Evolutionary conservation across 768 basidiomycete species (phyloP), one percentile per base, ranked within the genome.

Genomic region (Boletus sp.): DNA sequence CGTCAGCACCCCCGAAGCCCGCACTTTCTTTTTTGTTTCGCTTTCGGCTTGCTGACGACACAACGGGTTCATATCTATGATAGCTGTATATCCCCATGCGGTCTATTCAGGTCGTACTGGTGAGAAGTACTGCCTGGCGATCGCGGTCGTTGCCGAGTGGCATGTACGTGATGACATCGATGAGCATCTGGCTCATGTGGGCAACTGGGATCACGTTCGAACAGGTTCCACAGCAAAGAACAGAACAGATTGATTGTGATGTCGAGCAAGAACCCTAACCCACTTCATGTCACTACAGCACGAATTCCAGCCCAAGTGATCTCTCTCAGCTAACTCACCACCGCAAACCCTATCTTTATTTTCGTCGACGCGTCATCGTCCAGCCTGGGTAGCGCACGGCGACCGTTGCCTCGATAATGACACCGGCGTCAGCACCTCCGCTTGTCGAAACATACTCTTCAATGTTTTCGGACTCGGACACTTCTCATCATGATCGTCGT

Each of bases 101-200:
- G 64, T 60, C 41, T 7, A 18, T 37, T 41, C 49, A 52, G 57
- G 42, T 35, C 35, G 45, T 47, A 8, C 28, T 55, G 33, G 44
- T 41, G 40, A 54, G 44, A 56, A 58, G 57, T 18, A 28, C 52
- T 50, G 37, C 47, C 32, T 44, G 33, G 7, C 47, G 65, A 65
- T 67, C 65, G 53, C 61, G 52, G 51, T 64, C 30, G 52, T 58
- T 56, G 50, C 65, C 51, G 57, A 58, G 35, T 33, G 33, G 33
- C 41, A 29, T 28, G 49, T 50, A 36, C 33, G 8, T 29, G 54
- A 54, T 48, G 33, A 24, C 35, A 42, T 41, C 29, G 39, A 60
- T 46, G 9, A 12, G 4, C 9, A 56, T 28, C 28, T 32, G n/a
- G 44, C 7, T 50, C 53, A 11, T 50, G 11, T 33, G 20, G n/a